These are phyloP conservation scores for Boletus sp. DNA, from an alignment of 768 basidiomycete species.

Conservation along the genomic window DNA sequence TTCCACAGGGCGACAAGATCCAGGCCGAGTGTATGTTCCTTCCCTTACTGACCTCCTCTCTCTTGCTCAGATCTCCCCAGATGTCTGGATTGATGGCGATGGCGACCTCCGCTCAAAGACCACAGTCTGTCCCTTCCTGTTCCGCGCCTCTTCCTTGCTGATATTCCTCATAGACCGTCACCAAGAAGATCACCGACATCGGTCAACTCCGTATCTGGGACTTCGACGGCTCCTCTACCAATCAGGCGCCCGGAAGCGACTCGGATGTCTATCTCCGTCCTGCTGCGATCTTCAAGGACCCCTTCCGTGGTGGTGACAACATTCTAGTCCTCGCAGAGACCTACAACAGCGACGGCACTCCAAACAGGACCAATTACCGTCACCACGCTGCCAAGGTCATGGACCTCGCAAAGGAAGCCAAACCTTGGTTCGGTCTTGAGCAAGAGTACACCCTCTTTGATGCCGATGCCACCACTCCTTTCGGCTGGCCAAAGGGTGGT, in stretches of 20 bases:
- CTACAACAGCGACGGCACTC: slow-evolving; percentile 98
- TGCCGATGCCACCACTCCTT: slow-evolving; percentile 76
- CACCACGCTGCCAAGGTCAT: slow-evolving; percentile 93
- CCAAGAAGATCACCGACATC: slow-evolving; percentile 83
- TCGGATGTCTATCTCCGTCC: slow-evolving; percentile 99
- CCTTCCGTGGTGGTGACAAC: slow-evolving; percentile 98
- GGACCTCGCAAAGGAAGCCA: slow-evolving; percentile 78
- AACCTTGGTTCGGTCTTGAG: slow-evolving; percentile 98
- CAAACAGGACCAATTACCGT: slow-evolving; percentile 95
- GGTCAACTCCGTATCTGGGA: slow-evolving; percentile 96
- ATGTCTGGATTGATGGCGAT: slow-evolving; percentile 98
- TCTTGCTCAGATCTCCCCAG: slow-evolving; percentile 40
- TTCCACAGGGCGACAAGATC: slow-evolving; percentile 87
- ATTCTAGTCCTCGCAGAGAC: slow-evolving; percentile 96
- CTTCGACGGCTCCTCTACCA: slow-evolving; percentile 97
- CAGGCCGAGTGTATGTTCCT: slow-evolving; percentile 85
- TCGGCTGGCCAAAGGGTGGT: slow-evolving; percentile 98
- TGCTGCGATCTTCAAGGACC: slow-evolving; percentile 96
- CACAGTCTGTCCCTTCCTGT: slow-evolving; percentile 52
- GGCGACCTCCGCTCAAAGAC: slow-evolving; percentile 95
- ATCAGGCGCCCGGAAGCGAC: slow-evolving; percentile 93
- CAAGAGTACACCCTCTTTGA: slow-evolving; percentile 99
- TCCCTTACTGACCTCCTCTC: background rate
- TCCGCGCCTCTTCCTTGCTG: background rate
- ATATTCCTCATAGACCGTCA: slow-evolving; percentile 62